Percentiles rank a stretch among this genome's conserved stretches.
Evolutionary conservation across 2,329 filamentous ascomycete genomes (phyloP).

Genomic region (Alternaria metachromatica): DNA sequence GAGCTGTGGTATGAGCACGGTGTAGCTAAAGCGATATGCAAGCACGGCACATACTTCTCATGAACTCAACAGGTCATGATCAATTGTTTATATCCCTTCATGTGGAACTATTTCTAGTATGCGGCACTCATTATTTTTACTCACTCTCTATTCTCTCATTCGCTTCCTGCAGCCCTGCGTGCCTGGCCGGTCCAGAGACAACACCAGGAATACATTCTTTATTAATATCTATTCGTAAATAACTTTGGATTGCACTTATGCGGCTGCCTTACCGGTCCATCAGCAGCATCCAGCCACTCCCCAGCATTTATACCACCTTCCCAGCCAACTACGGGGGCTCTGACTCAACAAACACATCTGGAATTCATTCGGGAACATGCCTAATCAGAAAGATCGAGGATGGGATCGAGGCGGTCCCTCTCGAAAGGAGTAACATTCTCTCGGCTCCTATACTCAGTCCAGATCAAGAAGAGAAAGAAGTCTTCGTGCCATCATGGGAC

Average conservation of each 20-base stretch:
- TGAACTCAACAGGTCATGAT: background rate
- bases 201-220: background rate
- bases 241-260: slow-evolving; percentile 22
- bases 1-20: slow-evolving; percentile 19
- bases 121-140: slow-evolving; percentile 27
- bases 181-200: slow-evolving; percentile 26
- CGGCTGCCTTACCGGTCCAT: slow-evolving; percentile 31
- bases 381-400: slow-evolving; percentile 26
- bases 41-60: background rate
- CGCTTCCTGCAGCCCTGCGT: slow-evolving; percentile 2
- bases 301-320: slow-evolving; percentile 39
- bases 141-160: slow-evolving; percentile 15
- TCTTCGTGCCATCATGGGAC: slow-evolving; percentile 17
- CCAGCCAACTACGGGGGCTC: slow-evolving; percentile 14
- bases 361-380: slow-evolving; percentile 19
- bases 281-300: slow-evolving; percentile 32
- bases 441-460: slow-evolving; percentile 38
- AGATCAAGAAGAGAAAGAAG: slow-evolving; percentile 37
- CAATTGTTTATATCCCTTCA: slow-evolving; percentile 17
- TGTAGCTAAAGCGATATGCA: slow-evolving; percentile 16
- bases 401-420: slow-evolving; percentile 41
- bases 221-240: background rate
- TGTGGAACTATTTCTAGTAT: slow-evolving; percentile 9
- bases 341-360: slow-evolving; percentile 10
- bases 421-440: slow-evolving; percentile 32